Evolutionary conservation across 257 asterid species (phyloP).

Genomic region (Solanum tacnaense): DNA sequence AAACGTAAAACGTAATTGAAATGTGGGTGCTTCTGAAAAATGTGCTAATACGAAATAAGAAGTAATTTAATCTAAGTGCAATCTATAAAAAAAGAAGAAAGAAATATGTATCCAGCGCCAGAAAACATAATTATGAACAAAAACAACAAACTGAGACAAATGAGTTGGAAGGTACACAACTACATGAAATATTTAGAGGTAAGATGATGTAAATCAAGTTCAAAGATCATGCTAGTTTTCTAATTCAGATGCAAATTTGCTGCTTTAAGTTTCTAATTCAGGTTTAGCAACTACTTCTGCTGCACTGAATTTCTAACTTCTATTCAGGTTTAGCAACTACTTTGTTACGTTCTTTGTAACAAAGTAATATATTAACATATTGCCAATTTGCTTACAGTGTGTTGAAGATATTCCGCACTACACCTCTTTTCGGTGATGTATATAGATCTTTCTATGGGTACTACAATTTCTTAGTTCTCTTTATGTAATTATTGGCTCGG

Average conservation of each 20-base stretch:
- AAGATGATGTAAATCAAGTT: neutral
- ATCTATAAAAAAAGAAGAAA: neutral
- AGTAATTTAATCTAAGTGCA: neutral
- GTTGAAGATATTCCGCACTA: neutral
- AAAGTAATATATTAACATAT: neutral
- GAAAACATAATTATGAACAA: neutral
- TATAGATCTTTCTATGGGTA: neutral
- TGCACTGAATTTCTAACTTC: no score
- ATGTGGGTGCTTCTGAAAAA: neutral
- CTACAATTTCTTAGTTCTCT: neutral
- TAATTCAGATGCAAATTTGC: neutral
- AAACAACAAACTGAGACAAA: neutral
- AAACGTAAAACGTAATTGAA: neutral
- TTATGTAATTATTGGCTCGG: neutral
- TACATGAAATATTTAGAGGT: neutral
- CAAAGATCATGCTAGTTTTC: neutral
- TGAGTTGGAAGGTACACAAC: neutral
- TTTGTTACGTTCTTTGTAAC: neutral
- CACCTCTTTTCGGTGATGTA: neutral
- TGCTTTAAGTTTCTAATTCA: neutral
- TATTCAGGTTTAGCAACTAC: neutral
- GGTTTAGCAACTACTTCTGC: neutral
- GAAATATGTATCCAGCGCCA: neutral
- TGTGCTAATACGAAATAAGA: neutral
- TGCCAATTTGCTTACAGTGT: neutral